Conservation (phyloP, 495 filamentous ascomycete species). For the Immersiella caudata region DNA sequence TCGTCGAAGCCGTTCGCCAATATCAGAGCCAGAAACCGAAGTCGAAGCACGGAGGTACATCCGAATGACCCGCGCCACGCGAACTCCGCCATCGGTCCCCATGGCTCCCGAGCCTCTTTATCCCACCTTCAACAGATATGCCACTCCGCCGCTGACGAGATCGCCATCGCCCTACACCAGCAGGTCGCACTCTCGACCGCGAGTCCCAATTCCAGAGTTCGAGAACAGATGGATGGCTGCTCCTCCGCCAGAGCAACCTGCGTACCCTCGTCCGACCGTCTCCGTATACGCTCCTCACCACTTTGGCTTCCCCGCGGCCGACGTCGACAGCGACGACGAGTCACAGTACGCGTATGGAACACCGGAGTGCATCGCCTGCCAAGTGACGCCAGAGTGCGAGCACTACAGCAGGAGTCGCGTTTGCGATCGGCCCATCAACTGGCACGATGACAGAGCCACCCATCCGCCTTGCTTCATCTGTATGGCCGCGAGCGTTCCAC, state of each 20-base stretch:
- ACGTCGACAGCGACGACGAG: background rate
- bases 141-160: background rate
- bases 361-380: constrained; percentile 17
- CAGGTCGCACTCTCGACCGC: background rate
- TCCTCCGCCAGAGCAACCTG: background rate
- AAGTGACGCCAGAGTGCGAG: constrained; percentile 7
- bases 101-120: background rate
- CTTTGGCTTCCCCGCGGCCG: background rate
- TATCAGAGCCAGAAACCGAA: background rate
- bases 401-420: constrained; percentile 10
- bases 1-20: background rate
- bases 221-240: background rate
- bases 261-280: background rate
- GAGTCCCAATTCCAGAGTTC: background rate
- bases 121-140: background rate
- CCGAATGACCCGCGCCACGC: background rate
- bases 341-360: background rate
- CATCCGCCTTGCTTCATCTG: constrained; percentile 23
- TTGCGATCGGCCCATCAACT: constrained; percentile 7
- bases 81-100: background rate
- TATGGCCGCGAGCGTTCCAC: constrained; percentile 8
- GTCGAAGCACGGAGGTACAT: constrained; percentile 1
- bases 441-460: background rate
- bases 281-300: constrained; percentile 8
- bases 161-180: background rate